Evolutionary conservation across 192 early-diverging fungal genomes (phyloP), one percentile per base, ranked within the genome.

Genomic region (Spinellus fusiger): DNA sequence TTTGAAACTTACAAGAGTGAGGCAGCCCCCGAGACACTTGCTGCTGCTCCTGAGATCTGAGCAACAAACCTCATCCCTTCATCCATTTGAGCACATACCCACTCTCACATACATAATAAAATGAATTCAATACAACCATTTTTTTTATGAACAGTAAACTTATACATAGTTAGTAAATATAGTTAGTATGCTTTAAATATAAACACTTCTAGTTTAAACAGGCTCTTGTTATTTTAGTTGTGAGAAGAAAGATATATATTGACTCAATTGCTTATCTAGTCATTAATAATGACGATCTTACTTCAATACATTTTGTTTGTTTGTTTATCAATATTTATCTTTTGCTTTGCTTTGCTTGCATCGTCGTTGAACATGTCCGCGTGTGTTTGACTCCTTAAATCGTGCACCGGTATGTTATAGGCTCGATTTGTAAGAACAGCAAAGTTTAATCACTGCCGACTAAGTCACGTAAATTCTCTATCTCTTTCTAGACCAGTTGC

Each of bases 1-100:
- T 98, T 98, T 73, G 84, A 86, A 69, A 77, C 77, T 60, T 98
- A 88, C 69, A 81, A 83, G 48, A 86, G 89, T 68, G 84, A 90
- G 68, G 83, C 89, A 54, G 84, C 84, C 26, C 58, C 84, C 52
- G 88, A 89, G 57, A 86, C 90, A 56, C 73, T 90, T 50, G 76
- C 77, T 38, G 85, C 85, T 56, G 93, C 86, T 20, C 89, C 89
- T 28, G 44, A 44, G 27, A 29, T 62, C 37, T 54, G 46, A 54
- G 10, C 40, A 44, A 44, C 3, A 2, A 6, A 3, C 18, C 13
- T 6, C 13, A 2, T 10, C 3, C 40, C 40, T 18, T n/a, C 1
- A 3, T 18, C 10, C 18, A 12, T 44, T 37, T 37, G 13, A 12
- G 13, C 40, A 40, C 16, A 16, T 40, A 40, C 38, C 16, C 38